A percentile compares a stretch with the other conserved stretches of the same genome.
These are phyloP conservation scores for Parathielavia hyrcaniae DNA, from an alignment of 495 filamentous ascomycete genomes.

Conservation along the genomic window DNA sequence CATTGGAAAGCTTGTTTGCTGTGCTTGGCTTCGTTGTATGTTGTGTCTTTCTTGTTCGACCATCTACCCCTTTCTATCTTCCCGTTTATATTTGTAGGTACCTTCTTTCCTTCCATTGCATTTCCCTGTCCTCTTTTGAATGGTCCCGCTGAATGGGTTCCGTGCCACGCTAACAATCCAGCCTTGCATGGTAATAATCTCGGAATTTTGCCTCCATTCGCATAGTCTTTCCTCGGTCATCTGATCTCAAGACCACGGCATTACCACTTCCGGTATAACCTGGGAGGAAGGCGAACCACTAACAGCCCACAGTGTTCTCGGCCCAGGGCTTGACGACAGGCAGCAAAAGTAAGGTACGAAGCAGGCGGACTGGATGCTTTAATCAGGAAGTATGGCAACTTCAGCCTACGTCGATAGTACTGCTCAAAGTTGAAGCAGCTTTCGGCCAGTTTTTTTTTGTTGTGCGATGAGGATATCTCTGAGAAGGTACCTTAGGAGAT, in stretches of 20 bases:
- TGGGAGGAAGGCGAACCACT: background rate
- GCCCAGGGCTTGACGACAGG: conserved; percentile 1
- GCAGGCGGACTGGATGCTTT: background rate
- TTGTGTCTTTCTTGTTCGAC: no score
- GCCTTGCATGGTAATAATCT: background rate
- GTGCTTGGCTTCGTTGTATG: no score
- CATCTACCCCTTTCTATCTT: no score
- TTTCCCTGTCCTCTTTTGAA: no score
- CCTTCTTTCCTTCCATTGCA: no score
- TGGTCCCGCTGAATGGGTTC: no score
- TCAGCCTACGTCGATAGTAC: background rate
- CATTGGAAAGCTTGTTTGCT: background rate
- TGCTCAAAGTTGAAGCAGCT: background rate
- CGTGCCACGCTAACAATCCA: no score
- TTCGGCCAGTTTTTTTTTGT: background rate
- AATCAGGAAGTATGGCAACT: background rate
- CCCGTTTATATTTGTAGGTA: no score
- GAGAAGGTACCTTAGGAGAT: no score
- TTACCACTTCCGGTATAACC: background rate
- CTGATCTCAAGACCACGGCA: background rate
- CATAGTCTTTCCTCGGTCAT: background rate
- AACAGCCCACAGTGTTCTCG: conserved; percentile 5
- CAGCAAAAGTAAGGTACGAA: no score
- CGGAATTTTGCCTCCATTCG: background rate
- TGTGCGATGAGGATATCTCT: no score